Evolutionary conservation across 2,329 filamentous ascomycete genomes (phyloP).

Genomic region (Fusarium abutilonis): DNA sequence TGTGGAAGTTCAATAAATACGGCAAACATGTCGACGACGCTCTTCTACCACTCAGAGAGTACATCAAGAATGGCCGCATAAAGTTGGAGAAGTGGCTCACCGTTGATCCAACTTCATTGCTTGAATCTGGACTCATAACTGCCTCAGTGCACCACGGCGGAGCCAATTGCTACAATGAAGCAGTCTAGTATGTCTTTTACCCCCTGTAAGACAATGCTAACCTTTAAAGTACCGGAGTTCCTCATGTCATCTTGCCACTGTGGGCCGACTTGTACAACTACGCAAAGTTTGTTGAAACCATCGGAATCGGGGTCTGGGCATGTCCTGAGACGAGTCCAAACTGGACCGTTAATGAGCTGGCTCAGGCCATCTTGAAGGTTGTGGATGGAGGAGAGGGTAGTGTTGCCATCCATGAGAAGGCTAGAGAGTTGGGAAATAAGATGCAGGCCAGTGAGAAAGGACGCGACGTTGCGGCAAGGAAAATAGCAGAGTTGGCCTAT

Average conservation of each 20-base stretch:
- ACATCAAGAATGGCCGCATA: slow-evolving; percentile 37
- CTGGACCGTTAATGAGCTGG: slow-evolving; percentile 43
- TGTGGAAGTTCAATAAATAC: slow-evolving; percentile 48
- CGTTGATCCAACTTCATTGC: slow-evolving; percentile 48
- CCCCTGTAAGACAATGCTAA: not conserved
- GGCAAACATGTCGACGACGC: slow-evolving; percentile 27
- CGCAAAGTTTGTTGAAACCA: slow-evolving; percentile 53
- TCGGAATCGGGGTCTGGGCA: slow-evolving; percentile 55
- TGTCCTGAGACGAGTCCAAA: slow-evolving; percentile 48
- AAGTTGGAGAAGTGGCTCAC: slow-evolving; percentile 46
- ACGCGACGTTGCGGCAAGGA: slow-evolving; percentile 17
- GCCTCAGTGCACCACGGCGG: slow-evolving; percentile 54
- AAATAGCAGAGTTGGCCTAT: slow-evolving; percentile 20
- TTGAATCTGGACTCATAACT: slow-evolving; percentile 50
- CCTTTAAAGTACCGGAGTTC: slow-evolving; percentile 52
- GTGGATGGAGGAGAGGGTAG: slow-evolving; percentile 20
- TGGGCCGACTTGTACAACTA: slow-evolving; percentile 59
- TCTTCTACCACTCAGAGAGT: slow-evolving; percentile 17
- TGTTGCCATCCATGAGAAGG: slow-evolving; percentile 30
- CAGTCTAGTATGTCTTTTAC: slow-evolving; percentile 49
- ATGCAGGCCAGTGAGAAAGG: slow-evolving; percentile 6
- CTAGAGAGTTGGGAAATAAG: slow-evolving; percentile 27
- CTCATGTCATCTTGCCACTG: slow-evolving; percentile 57
- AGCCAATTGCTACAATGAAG: slow-evolving; percentile 56
- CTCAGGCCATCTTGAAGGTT: slow-evolving; percentile 41